Conservation (phyloP, 2,329 filamentous ascomycete species). For the Akanthomyces muscarius region DNA sequence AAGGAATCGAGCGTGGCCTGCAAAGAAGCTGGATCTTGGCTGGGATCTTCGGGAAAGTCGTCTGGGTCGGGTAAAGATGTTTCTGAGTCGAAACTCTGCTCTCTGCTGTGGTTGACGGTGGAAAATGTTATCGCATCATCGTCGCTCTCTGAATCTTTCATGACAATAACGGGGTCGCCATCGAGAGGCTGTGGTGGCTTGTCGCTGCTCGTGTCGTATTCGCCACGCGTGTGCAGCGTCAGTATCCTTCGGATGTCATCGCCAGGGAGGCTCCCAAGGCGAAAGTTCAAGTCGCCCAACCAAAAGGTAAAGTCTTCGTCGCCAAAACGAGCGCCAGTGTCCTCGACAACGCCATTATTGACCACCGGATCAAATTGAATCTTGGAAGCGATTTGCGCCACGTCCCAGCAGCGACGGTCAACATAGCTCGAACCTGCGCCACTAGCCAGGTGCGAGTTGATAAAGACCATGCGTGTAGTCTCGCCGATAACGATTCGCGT, state of each 20-base stretch:
- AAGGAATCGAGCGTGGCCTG: conserved; percentile 86
- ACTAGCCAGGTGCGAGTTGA: conserved; percentile 89
- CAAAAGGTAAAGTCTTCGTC: conserved; percentile 94
- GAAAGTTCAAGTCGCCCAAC: conserved; percentile 95
- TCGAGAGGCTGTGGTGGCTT: conserved; percentile 36
- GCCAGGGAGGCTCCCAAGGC: conserved; percentile 80
- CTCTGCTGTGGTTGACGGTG: conserved; percentile 29
- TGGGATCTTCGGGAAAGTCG: conserved; percentile 62
- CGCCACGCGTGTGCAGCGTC: conserved; percentile 74
- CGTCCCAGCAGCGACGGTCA: conserved; percentile 88
- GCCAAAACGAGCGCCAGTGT: conserved; percentile 68
- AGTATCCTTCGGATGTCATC: conserved; percentile 85
- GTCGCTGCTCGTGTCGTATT: conserved; percentile 58
- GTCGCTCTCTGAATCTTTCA: conserved; percentile 41
- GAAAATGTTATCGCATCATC: conserved; percentile 39
- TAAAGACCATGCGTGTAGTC: conserved; percentile 81
- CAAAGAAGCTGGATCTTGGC: conserved; percentile 77
- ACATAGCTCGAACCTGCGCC: conserved; percentile 73
- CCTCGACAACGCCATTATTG: conserved; percentile 59
- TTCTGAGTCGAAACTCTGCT: conserved; percentile 38
- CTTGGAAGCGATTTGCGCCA: conserved; percentile 68
- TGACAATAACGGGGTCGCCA: conserved; percentile 49
- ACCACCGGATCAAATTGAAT: conserved; percentile 74
- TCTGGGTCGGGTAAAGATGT: conserved; percentile 56
- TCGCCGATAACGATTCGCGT: conserved; percentile 82